These are phyloP conservation scores for Dichomitus squalens DNA, from an alignment of 1,284 basidiomycete genomes.

Conservation along the genomic window DNA sequence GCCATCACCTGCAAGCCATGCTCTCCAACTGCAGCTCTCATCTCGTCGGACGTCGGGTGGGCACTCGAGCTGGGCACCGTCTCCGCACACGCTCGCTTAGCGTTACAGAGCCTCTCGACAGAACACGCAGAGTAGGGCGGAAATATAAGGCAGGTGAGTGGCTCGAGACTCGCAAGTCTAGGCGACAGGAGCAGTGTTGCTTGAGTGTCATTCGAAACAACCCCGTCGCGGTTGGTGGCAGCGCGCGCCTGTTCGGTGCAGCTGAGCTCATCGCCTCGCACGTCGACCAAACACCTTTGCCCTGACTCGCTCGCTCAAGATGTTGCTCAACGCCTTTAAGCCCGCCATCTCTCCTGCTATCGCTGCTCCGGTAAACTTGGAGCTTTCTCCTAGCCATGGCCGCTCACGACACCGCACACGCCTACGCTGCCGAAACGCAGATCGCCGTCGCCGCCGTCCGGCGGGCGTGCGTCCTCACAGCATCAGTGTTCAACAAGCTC, in stretches of 20 bases:
- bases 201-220: conserved; percentile 12
- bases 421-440: conserved; percentile 57
- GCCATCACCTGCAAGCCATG: no score
- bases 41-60: no score
- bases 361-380: conserved; percentile 26
- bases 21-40: no score
- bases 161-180: no score
- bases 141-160: no score
- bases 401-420: conserved; percentile 27
- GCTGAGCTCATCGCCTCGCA: conserved; percentile 9
- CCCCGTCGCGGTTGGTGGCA: conserved; percentile 11
- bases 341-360: conserved; percentile 4
- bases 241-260: background rate
- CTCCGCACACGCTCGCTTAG: no score
- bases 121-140: no score
- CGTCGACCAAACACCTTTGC: conserved; percentile 10
- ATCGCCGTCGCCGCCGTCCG: conserved; percentile 91
- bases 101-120: no score
- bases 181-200: no score
- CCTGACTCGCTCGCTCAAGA: conserved; percentile 21
- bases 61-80: no score
- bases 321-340: conserved; percentile 22
- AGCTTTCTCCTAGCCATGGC: background rate
- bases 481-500: conserved; percentile 87
- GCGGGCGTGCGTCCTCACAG: conserved; percentile 83